A percentile compares a stretch with the other conserved stretches of the same genome.
These are phyloP conservation scores for Yamadazyma paraphyllophila DNA, from an alignment of 805 yeast species.

Conservation along the genomic window DNA sequence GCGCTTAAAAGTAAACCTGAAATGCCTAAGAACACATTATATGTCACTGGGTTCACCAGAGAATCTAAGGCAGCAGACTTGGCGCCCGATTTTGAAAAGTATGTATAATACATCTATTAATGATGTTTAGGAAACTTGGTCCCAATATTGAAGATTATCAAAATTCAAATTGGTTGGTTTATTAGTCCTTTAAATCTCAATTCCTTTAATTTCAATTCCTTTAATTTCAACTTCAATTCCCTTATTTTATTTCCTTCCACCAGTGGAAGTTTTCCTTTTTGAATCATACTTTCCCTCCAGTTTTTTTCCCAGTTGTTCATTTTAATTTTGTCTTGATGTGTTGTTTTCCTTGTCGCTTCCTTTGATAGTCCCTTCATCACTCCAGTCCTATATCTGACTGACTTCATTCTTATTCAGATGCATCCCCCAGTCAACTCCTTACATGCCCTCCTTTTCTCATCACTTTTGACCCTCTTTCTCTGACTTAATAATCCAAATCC, in stretches of 20 bases:
- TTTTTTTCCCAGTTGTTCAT: not conserved
- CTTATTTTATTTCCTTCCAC: slow-evolving; percentile 3
- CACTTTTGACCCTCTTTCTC: slow-evolving; percentile 4
- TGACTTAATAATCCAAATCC: slow-evolving; percentile 2
- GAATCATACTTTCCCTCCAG: not conserved
- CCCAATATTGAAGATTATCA: slow-evolving; percentile 3
- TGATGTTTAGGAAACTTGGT: slow-evolving; percentile 2
- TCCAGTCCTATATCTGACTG: slow-evolving; percentile 6
- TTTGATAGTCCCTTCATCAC: not conserved
- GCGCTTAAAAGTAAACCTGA: not conserved
- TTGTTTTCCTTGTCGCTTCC: not conserved
- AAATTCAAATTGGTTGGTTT: slow-evolving; percentile 6
- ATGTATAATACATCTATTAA: slow-evolving; percentile 29
- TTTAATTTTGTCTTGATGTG: not conserved
- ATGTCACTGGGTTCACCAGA: slow-evolving; percentile 56
- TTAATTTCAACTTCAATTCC: not conserved
- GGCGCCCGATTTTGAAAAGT: slow-evolving; percentile 61
- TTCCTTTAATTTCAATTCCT: not conserved
- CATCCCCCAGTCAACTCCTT: not conserved
- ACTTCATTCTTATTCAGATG: not conserved
- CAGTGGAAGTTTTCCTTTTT: too few species aligned
- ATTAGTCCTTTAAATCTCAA: slow-evolving; percentile 7
- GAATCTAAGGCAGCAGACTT: slow-evolving; percentile 55
- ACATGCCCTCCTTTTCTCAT: slow-evolving; percentile 5
- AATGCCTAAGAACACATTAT: slow-evolving; percentile 49